These are phyloP conservation scores for Tolypocladium pustulatum DNA, from an alignment of 2,329 filamentous ascomycete genomes.

Conservation along the genomic window DNA sequence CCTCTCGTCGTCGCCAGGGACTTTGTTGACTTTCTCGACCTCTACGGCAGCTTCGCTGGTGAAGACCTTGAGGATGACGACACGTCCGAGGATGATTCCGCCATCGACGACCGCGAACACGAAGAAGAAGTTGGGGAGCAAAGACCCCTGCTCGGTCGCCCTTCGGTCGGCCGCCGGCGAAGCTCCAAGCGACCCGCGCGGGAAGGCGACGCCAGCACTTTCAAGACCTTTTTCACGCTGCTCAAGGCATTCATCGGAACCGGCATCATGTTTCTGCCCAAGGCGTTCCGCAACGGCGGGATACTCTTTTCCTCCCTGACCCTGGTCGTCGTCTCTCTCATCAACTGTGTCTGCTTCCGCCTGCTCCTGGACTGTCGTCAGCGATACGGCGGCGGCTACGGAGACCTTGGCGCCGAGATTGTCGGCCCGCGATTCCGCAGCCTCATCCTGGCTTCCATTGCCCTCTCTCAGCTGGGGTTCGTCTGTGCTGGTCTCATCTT, in stretches of 20 bases:
- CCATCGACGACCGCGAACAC: slow-evolving; percentile 35
- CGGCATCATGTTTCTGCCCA: slow-evolving; percentile 73
- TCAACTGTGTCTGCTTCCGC: slow-evolving; percentile 63
- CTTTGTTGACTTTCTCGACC: slow-evolving; percentile 65
- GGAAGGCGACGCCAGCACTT: slow-evolving; percentile 54
- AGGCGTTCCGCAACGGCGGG: slow-evolving; percentile 69
- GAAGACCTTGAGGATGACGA: slow-evolving; percentile 50
- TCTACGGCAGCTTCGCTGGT: slow-evolving; percentile 69
- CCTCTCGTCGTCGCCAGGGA: slow-evolving; percentile 50
- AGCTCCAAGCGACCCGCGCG: slow-evolving; percentile 32
- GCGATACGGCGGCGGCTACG: slow-evolving; percentile 54
- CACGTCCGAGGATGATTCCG: slow-evolving; percentile 45
- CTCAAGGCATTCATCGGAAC: slow-evolving; percentile 73
- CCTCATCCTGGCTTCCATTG: slow-evolving; percentile 59
- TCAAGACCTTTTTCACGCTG: slow-evolving; percentile 68
- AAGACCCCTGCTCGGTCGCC: slow-evolving; percentile 38
- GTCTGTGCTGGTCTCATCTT: slow-evolving; percentile 72
- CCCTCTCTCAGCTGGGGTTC: slow-evolving; percentile 66
- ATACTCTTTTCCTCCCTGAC: slow-evolving; percentile 65
- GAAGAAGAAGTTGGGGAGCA: slow-evolving; percentile 35
- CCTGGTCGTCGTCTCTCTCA: slow-evolving; percentile 51
- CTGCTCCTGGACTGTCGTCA: slow-evolving; percentile 58
- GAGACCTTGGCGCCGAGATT: slow-evolving; percentile 60
- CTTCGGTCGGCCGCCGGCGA: slow-evolving; percentile 37
- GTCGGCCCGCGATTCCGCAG: slow-evolving; percentile 51